Conservation (phyloP, 352 stramenopile genomes). For the Globisporangium camurandrum region DNA sequence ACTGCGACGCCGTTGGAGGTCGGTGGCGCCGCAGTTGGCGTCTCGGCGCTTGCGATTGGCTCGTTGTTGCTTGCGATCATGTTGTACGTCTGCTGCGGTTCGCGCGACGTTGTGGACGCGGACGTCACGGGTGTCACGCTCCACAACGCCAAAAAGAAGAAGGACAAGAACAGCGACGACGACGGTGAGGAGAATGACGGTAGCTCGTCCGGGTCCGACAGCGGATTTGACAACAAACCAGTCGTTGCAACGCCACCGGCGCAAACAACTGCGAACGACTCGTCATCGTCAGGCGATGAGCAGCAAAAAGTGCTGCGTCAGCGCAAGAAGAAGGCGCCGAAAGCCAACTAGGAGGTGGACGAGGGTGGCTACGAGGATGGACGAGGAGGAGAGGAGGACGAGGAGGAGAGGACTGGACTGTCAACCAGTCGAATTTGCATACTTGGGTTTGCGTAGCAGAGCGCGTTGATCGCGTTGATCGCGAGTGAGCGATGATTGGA, state of each 20-base stretch:
- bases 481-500: no score
- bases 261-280: no score
- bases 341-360: conserved; percentile 47
- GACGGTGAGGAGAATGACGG: no score
- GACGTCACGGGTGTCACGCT: not conserved
- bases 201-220: no score
- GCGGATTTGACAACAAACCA: no score
- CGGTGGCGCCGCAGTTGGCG: conserved; percentile 13
- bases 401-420: not conserved
- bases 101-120: conserved; percentile 23
- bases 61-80: conserved; percentile 31
- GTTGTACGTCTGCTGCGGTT: conserved; percentile 60
- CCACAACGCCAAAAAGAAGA: no score
- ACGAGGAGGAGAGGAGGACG: not conserved
- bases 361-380: conserved; percentile 1
- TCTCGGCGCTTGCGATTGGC: conserved; percentile 27
- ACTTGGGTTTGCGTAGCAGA: no score
- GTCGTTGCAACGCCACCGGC: no score
- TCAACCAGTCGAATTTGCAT: not conserved
- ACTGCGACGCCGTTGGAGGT: conserved; percentile 52
- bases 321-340: conserved; percentile 72
- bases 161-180: conserved; percentile 18
- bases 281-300: conserved; percentile 12
- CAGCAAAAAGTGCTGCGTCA: conserved; percentile 58
- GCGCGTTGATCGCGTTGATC: no score